Percentiles rank a stretch among this genome's conserved stretches.
Evolutionary conservation across 1,284 basidiomycete species (phyloP).

Genomic region (Puccinia polysora): DNA sequence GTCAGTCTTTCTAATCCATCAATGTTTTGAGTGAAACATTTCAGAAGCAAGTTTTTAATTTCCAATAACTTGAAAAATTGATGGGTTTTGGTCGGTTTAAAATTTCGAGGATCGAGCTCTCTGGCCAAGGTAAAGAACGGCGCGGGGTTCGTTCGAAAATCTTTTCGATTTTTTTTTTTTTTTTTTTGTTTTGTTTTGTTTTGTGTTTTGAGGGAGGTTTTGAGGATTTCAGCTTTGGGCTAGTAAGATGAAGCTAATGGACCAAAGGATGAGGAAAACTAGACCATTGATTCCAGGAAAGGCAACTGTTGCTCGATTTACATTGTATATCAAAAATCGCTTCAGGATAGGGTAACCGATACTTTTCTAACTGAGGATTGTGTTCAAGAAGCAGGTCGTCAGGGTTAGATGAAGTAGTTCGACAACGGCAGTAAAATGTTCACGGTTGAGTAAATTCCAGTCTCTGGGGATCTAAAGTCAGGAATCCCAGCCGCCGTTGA

Average conservation of each 20-base stretch:
- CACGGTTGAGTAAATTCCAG: conserved; percentile 41
- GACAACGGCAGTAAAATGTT: no score
- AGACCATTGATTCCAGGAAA: background rate
- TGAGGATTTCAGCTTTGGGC: no score
- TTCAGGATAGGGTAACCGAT: conserved; percentile 53
- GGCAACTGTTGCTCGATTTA: background rate
- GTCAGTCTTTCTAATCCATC: conserved; percentile 86
- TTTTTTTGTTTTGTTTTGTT: background rate
- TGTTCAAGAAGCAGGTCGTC: conserved; percentile 50
- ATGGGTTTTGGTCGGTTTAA: conserved; percentile 80
- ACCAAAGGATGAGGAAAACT: background rate
- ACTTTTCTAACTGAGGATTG: conserved; percentile 51
- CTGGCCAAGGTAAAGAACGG: conserved; percentile 58
- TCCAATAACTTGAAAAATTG: conserved; percentile 77
- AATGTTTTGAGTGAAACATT: conserved; percentile 65
- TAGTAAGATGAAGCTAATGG: background rate
- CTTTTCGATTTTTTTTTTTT: conserved; percentile 28
- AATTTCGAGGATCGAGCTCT: conserved; percentile 83
- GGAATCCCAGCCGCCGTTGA: conserved; percentile 41
- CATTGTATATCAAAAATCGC: conserved; percentile 52
- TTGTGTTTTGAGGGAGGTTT: background rate
- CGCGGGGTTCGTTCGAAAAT: conserved; percentile 52
- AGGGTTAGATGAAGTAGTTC: no score
- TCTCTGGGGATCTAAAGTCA: conserved; percentile 41
- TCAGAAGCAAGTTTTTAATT: conserved; percentile 63